Percentiles rank a stretch among this genome's conserved stretches.
These are phyloP conservation scores for Daldinia concentrica DNA, from an alignment of 495 filamentous ascomycete genomes.

Conservation along the genomic window DNA sequence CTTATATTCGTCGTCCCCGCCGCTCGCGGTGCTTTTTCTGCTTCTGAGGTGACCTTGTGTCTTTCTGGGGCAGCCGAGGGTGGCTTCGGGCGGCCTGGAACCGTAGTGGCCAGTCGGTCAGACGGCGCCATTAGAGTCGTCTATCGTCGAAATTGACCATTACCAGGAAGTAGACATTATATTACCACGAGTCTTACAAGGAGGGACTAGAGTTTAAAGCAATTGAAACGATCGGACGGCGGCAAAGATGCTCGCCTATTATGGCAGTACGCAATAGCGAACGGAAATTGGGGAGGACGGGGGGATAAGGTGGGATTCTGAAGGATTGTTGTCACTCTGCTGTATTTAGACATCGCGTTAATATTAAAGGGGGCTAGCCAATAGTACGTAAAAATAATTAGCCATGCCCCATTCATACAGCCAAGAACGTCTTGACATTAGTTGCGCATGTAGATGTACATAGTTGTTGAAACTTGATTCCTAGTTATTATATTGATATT, in stretches of 20 bases:
- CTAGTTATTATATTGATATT: neutral
- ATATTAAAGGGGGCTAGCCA: constrained; percentile 16
- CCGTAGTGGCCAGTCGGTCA: constrained; percentile 21
- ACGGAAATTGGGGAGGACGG: constrained; percentile 10
- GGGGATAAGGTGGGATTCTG: constrained; percentile 29
- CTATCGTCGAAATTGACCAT: constrained; percentile 23
- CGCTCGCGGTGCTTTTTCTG: neutral
- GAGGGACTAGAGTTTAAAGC: constrained; percentile 11
- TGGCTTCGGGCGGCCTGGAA: constrained; percentile 26
- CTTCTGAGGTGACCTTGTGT: neutral
- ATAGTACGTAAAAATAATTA: constrained; percentile 1
- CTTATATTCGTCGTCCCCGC: constrained; percentile 11
- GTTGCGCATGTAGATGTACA: neutral
- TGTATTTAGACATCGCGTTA: constrained; percentile 9
- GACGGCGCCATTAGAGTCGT: constrained; percentile 30
- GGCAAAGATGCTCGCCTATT: constrained; percentile 25
- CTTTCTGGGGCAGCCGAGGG: neutral
- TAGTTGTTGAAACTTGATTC: neutral
- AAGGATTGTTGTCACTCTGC: constrained; percentile 26
- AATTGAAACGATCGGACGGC: constrained; percentile 37
- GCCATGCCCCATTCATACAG: constrained; percentile 19
- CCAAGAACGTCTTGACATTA: neutral
- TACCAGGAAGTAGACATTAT: constrained; percentile 31
- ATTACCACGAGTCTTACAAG: constrained; percentile 20
- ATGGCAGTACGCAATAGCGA: neutral